Evolutionary conservation across 192 early-diverging fungal species (phyloP).

Genomic region (Coemansia sp.): DNA sequence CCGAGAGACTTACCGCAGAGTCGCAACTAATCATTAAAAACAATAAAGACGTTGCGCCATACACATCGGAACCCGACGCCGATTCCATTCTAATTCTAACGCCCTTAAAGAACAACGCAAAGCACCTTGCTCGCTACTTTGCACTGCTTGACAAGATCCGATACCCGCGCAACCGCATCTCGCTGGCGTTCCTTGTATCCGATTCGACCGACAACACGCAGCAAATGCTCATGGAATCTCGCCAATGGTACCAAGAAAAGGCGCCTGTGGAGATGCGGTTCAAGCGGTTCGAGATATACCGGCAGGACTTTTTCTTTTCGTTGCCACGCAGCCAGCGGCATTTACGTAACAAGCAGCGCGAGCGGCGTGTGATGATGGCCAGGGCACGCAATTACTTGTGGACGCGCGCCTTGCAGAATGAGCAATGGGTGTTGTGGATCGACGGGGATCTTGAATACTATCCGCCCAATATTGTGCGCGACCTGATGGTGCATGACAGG

Average conservation of each 20-base stretch:
- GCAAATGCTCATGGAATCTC: constrained; percentile 49
- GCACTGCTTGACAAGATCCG: constrained; percentile 56
- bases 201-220: constrained; percentile 63
- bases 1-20: constrained; percentile 18
- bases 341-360: constrained; percentile 57
- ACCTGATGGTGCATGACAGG: constrained; percentile 64
- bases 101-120: constrained; percentile 63
- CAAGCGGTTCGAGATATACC: constrained; percentile 59
- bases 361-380: constrained; percentile 63
- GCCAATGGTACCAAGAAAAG: constrained; percentile 44
- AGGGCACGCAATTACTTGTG: constrained; percentile 64
- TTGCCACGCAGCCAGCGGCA: constrained; percentile 60
- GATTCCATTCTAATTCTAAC: constrained; percentile 64
- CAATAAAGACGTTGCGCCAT: constrained; percentile 25
- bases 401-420: constrained; percentile 58
- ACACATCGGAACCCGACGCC: constrained; percentile 31
- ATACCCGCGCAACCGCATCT: constrained; percentile 64
- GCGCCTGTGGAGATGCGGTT: constrained; percentile 55
- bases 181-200: constrained; percentile 68
- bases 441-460: constrained; percentile 73
- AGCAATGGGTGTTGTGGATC: constrained; percentile 74
- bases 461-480: constrained; percentile 58
- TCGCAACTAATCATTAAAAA: constrained; percentile 30
- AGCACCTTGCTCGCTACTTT: constrained; percentile 63
- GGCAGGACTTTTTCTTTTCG: constrained; percentile 58